A percentile compares a stretch with the other conserved stretches of the same genome.
These are phyloP conservation scores for Oehlia diaphana DNA, from an alignment of 192 early-diverging fungal genomes.

Conservation along the genomic window DNA sequence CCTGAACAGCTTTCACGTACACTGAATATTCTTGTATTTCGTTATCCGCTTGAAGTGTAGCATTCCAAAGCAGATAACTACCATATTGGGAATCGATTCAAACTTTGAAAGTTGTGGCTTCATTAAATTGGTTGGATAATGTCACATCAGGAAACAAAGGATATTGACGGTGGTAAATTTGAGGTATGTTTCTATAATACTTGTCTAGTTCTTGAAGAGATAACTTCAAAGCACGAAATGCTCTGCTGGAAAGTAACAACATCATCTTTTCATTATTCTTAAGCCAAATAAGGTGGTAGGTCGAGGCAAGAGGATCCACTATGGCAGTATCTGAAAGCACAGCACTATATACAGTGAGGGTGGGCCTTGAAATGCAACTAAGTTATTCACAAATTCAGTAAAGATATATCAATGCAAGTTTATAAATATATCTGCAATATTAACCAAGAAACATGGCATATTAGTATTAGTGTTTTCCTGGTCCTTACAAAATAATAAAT, in stretches of 20 bases:
- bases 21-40: neutral
- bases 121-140: too few relatives aligned
- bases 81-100: neutral
- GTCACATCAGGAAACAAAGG: too few relatives aligned
- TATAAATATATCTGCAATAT: neutral
- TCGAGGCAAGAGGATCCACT: neutral
- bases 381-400: neutral
- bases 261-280: neutral
- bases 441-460: neutral
- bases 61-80: neutral
- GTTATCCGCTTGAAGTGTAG: neutral
- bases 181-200: neutral
- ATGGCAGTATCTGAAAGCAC: neutral
- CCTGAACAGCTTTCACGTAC: neutral
- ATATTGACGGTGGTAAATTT: neutral
- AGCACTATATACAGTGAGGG: neutral
- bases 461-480: neutral
- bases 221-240: constrained; percentile 8
- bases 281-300: neutral
- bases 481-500: neutral
- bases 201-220: neutral
- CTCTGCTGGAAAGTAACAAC: neutral
- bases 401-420: neutral
- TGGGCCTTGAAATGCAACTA: neutral
- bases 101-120: neutral